A percentile compares a stretch with the other conserved stretches of the same genome.
phyloP scores from a whole-genome alignment of 2,329 filamentous ascomycete genomes.

The Sporothrix schenckii region DNA sequence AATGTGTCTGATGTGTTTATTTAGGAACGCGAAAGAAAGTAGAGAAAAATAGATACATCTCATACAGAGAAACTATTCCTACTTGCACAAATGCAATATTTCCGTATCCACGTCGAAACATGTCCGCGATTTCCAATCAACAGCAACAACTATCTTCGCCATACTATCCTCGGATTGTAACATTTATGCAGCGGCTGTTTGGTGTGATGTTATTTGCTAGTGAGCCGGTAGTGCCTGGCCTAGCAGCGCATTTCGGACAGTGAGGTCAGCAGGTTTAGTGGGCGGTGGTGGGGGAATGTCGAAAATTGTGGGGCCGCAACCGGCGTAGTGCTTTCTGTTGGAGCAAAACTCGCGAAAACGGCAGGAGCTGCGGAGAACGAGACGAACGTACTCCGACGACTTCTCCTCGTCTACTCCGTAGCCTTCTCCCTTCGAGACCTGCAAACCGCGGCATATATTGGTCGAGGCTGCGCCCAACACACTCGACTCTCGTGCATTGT shows the following conservation, averaged over 20 bases:
- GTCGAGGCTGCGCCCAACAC: neutral
- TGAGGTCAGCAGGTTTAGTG: neutral
- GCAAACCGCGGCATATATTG: constrained; percentile 6
- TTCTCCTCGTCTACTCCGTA: neutral
- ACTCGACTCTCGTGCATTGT: neutral
- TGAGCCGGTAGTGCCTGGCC: neutral
- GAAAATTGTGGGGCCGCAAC: constrained; percentile 20
- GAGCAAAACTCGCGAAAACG: constrained; percentile 13
- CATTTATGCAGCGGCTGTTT: constrained; percentile 24
- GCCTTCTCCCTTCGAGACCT: neutral
- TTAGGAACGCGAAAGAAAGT: too few species aligned
- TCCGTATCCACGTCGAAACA: neutral
- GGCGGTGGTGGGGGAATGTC: neutral
- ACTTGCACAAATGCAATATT: neutral
- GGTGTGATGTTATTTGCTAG: constrained; percentile 28
- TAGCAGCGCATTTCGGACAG: constrained; percentile 13
- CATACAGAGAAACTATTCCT: too few species aligned
- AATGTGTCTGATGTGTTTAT: too few species aligned
- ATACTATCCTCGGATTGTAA: constrained; percentile 28
- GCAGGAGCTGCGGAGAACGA: neutral
- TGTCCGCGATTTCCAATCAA: constrained; percentile 1
- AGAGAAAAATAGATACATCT: too few species aligned
- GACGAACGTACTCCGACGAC: neutral
- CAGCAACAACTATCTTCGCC: constrained; percentile 16
- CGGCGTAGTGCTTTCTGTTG: constrained; percentile 8